A percentile compares a stretch with the other conserved stretches of the same genome.
These are phyloP conservation scores for Akanthomyces muscarius DNA, from an alignment of 2,329 filamentous ascomycete species.

Conservation along the genomic window DNA sequence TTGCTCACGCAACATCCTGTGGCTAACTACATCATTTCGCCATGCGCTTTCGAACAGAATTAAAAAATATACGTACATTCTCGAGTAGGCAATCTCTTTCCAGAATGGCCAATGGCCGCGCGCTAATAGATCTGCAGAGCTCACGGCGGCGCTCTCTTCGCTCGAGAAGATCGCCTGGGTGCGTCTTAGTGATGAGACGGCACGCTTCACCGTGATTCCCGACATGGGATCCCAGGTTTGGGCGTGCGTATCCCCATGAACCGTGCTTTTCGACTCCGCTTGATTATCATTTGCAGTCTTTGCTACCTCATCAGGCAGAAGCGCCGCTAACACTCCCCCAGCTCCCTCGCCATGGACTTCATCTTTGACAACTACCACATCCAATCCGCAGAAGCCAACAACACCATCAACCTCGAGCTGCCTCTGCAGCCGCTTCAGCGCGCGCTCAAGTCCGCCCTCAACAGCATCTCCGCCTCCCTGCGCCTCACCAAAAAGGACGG, in stretches of 20 bases:
- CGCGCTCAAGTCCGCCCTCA: slow-evolving; percentile 83
- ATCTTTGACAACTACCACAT: slow-evolving; percentile 85
- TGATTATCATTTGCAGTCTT: neutral
- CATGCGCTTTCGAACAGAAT: slow-evolving; percentile 64
- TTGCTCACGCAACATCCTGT: slow-evolving; percentile 9
- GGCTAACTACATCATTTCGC: slow-evolving; percentile 24
- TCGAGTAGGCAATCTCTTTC: slow-evolving; percentile 42
- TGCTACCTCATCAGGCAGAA: neutral
- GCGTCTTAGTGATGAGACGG: slow-evolving; percentile 78
- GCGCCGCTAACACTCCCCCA: slow-evolving; percentile 25
- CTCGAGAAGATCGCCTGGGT: slow-evolving; percentile 86
- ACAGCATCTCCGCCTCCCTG: slow-evolving; percentile 76
- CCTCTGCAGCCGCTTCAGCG: slow-evolving; percentile 83
- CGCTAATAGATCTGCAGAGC: slow-evolving; percentile 36
- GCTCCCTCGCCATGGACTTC: slow-evolving; percentile 65
- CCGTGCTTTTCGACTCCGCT: neutral
- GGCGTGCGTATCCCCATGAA: slow-evolving; percentile 58
- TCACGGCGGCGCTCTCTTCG: slow-evolving; percentile 60
- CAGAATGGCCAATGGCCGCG: neutral
- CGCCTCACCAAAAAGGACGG: slow-evolving; percentile 91
- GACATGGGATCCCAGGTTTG: slow-evolving; percentile 95
- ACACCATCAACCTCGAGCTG: slow-evolving; percentile 95
- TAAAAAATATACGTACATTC: slow-evolving; percentile 64
- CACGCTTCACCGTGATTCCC: slow-evolving; percentile 93
- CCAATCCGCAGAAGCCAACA: slow-evolving; percentile 75